These are phyloP conservation scores for Alternaria brassicae DNA, from an alignment of 2,329 filamentous ascomycete genomes.

Conservation along the genomic window DNA sequence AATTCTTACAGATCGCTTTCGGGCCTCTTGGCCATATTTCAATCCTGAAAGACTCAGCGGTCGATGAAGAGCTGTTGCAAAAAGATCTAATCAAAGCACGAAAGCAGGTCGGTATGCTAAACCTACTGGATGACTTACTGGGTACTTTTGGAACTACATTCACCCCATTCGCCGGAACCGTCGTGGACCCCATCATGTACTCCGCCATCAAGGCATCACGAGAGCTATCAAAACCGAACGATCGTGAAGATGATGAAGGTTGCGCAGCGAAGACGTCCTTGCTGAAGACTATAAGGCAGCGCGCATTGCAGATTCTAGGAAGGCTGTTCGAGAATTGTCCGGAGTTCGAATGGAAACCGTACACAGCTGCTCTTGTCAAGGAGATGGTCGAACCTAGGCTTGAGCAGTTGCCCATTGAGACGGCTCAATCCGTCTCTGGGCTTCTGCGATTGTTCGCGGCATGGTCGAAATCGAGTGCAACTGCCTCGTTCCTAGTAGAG, in stretches of 20 bases:
- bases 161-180: constrained; percentile 68
- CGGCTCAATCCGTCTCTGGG: constrained; percentile 85
- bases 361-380: constrained; percentile 72
- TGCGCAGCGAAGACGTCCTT: constrained; percentile 59
- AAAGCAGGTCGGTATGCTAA: constrained; percentile 89
- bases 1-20: constrained; percentile 83
- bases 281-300: constrained; percentile 70
- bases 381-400: constrained; percentile 81
- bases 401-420: constrained; percentile 80
- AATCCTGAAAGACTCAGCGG: constrained; percentile 61
- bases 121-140: constrained; percentile 88
- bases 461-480: constrained; percentile 74
- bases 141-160: constrained; percentile 81
- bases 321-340: constrained; percentile 77
- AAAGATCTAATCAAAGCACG: constrained; percentile 68
- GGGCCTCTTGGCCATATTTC: constrained; percentile 70
- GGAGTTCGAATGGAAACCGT: constrained; percentile 74
- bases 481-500: constrained; percentile 72
- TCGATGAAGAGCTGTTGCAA: constrained; percentile 55
- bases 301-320: constrained; percentile 82
- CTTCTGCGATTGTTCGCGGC: constrained; percentile 80
- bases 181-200: constrained; percentile 81
- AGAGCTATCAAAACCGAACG: constrained; percentile 33
- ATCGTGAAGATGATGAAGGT: constrained; percentile 38
- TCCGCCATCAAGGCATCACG: constrained; percentile 75